Conservation (phyloP, 805 yeast genomes). For the Schwanniomyces polymorphus region DNA sequence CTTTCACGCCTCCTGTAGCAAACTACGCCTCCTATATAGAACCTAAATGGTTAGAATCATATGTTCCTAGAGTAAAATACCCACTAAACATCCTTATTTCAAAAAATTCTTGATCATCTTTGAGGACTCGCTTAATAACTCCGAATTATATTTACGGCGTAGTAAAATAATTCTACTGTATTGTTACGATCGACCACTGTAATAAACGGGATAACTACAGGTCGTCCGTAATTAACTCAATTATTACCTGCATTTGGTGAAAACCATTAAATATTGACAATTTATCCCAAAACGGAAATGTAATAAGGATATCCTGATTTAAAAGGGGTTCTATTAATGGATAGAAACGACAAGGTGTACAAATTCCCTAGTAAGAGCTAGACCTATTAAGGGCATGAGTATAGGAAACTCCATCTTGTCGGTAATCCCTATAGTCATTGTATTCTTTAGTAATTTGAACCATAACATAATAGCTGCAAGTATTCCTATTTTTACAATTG, state of each 20-base stretch:
- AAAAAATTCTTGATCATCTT: too few species aligned
- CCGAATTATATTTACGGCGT: too few species aligned
- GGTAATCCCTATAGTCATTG: background rate
- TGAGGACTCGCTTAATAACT: too few species aligned
- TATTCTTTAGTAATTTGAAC: background rate
- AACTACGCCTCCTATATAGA: background rate
- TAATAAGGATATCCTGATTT: slow-evolving; percentile 1
- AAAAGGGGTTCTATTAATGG: background rate
- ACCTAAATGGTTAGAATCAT: background rate
- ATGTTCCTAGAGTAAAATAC: too few species aligned
- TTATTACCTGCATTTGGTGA: too few species aligned
- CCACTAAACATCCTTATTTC: too few species aligned
- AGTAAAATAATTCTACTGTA: too few species aligned
- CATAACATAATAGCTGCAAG: background rate
- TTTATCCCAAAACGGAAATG: slow-evolving; percentile 1
- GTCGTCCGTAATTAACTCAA: too few species aligned
- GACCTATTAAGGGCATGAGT: background rate
- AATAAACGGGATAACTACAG: too few species aligned
- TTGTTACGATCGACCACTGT: too few species aligned
- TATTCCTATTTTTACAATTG: background rate
- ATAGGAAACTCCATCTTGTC: background rate
- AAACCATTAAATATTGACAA: background rate
- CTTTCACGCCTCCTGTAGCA: background rate
- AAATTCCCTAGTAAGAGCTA: background rate
- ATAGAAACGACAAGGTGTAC: background rate